phyloP scores from a whole-genome alignment of 495 filamentous ascomycete genomes.

The Daldinia grandis region DNA sequence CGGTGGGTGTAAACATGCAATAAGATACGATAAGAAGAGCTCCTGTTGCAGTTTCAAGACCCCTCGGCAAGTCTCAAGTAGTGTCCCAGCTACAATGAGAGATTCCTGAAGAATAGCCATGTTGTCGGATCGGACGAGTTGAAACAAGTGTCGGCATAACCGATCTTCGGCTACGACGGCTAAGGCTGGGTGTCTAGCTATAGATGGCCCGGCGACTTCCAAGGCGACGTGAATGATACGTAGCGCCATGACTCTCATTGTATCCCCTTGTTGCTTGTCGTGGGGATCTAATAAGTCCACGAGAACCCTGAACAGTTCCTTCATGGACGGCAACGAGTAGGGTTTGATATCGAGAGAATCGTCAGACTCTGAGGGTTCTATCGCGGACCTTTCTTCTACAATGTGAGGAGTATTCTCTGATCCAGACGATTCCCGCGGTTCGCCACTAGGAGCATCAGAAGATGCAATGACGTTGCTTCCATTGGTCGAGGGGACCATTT shows the following conservation, averaged over 20 bases:
- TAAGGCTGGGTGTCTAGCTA: constrained; percentile 90
- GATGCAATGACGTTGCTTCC: constrained; percentile 63
- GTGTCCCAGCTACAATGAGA: constrained; percentile 86
- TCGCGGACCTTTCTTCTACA: constrained; percentile 31
- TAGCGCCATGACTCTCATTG: constrained; percentile 96
- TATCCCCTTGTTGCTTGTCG: constrained; percentile 88
- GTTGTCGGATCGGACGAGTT: constrained; percentile 95
- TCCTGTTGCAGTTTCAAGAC: constrained; percentile 97
- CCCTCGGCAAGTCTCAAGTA: constrained; percentile 89
- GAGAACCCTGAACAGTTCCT: constrained; percentile 93
- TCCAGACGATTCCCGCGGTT: constrained; percentile 57
- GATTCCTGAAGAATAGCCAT: constrained; percentile 92
- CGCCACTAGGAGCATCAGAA: constrained; percentile 56
- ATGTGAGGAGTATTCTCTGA: constrained; percentile 48
- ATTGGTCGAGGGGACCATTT: constrained; percentile 89
- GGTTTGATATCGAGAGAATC: constrained; percentile 74
- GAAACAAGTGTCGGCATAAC: constrained; percentile 93
- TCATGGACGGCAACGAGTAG: constrained; percentile 91
- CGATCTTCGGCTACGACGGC: constrained; percentile 91
- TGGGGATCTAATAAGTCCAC: constrained; percentile 94
- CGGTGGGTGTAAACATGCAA: constrained; percentile 90
- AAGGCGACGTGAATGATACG: constrained; percentile 97
- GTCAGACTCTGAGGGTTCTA: constrained; percentile 44
- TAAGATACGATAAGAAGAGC: constrained; percentile 91
- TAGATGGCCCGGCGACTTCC: constrained; percentile 95